A percentile compares a stretch with the other conserved stretches of the same genome.
Evolutionary conservation across 1,284 basidiomycete species (phyloP).

Genomic region (Schizophyllum amplum): DNA sequence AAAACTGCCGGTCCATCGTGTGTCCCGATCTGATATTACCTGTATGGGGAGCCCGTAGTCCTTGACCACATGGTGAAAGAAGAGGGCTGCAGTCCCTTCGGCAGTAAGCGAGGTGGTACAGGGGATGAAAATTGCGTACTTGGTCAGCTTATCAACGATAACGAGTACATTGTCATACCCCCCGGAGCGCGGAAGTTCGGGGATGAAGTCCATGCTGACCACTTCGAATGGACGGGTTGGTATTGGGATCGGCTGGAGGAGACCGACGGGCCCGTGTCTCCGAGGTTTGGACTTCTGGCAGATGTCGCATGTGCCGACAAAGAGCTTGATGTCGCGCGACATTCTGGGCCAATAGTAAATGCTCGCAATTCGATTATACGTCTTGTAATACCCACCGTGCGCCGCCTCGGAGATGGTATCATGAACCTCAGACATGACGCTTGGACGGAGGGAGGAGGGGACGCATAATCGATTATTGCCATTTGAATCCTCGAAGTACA

Average conservation of each 20-base stretch:
- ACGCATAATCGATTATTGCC: slow-evolving; percentile 18
- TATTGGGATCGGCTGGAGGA: slow-evolving; percentile 14
- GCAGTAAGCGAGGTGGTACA: slow-evolving; percentile 16
- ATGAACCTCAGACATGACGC: slow-evolving; percentile 20
- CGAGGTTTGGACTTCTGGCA: slow-evolving; percentile 25
- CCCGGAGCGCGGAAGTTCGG: slow-evolving; percentile 25
- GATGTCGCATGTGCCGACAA: slow-evolving; percentile 26
- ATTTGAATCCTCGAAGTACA: slow-evolving; percentile 17
- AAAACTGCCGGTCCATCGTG: slow-evolving; percentile 15
- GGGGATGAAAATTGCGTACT: slow-evolving; percentile 30
- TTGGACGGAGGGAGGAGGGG: slow-evolving; percentile 10
- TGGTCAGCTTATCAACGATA: slow-evolving; percentile 29
- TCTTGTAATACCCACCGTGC: slow-evolving; percentile 11
- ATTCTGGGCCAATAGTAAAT: slow-evolving; percentile 26
- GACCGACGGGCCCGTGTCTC: slow-evolving; percentile 9
- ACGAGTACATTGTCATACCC: slow-evolving; percentile 23
- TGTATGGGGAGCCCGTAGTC: slow-evolving; percentile 17
- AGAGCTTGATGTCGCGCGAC: slow-evolving; percentile 20
- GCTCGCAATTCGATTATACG: slow-evolving; percentile 4
- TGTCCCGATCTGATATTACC: slow-evolving; percentile 20
- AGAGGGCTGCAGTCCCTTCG: slow-evolving; percentile 13
- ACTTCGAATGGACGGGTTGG: slow-evolving; percentile 15
- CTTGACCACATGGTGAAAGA: slow-evolving; percentile 17
- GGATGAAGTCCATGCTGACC: slow-evolving; percentile 19
- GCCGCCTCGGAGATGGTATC: slow-evolving; percentile 17